Conservation (phyloP, 116 monocot genomes). For the Cymodocea nodosa region DNA sequence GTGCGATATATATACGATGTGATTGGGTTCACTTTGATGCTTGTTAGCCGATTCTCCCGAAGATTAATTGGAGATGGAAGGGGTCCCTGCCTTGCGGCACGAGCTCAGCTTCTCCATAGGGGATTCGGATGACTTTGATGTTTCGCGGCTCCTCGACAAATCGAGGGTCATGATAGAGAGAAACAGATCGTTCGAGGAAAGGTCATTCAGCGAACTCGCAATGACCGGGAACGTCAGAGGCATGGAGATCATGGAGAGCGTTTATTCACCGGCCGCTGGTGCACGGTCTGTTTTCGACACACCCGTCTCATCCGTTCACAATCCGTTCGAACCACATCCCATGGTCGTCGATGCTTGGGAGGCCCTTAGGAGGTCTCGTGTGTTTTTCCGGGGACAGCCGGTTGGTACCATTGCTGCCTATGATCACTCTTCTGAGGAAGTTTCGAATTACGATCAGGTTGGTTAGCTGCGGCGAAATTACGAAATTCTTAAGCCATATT, state of each 20-base stretch:
- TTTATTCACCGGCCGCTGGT: constrained; percentile 32
- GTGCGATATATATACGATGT: no score
- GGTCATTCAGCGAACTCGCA: constrained; percentile 42
- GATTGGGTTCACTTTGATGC: no score
- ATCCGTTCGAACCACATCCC: constrained; percentile 42
- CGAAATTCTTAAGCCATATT: no score
- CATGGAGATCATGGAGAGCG: constrained; percentile 28
- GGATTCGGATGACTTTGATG: constrained; percentile 41
- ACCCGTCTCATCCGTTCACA: constrained; percentile 17
- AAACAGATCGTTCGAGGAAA: constrained; percentile 58
- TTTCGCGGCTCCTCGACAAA: constrained; percentile 24
- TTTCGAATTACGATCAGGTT: constrained; percentile 83
- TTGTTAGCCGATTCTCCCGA: not conserved
- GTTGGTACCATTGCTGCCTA: constrained; percentile 77
- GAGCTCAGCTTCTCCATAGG: constrained; percentile 19
- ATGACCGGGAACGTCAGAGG: constrained; percentile 15
- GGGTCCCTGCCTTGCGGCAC: not conserved
- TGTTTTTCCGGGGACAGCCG: constrained; percentile 46
- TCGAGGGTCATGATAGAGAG: constrained; percentile 54
- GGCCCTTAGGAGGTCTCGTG: constrained; percentile 46
- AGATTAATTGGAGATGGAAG: constrained; percentile 6
- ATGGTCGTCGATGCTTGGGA: constrained; percentile 74
- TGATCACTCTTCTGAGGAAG: constrained; percentile 62
- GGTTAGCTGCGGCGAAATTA: constrained; percentile 13
- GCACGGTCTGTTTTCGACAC: constrained; percentile 26